These are phyloP conservation scores for Cynara cardunculus DNA, from an alignment of 129 eudicot species.

Conservation along the genomic window DNA sequence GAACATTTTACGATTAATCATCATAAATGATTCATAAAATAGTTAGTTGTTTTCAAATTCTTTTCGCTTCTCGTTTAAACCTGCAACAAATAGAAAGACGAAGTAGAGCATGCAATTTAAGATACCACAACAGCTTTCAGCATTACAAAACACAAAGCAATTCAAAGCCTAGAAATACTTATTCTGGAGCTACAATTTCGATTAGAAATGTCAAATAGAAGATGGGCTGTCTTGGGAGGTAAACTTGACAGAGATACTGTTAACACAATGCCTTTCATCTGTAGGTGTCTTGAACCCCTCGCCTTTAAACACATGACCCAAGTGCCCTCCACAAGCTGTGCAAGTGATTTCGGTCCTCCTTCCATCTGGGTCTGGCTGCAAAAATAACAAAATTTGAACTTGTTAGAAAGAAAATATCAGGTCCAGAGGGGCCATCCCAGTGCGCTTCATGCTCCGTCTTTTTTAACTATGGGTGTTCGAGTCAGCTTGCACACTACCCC, in stretches of 20 bases:
- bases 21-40: no score
- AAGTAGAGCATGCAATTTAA: neutral
- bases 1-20: no score
- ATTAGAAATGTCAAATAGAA: conserved; percentile 14
- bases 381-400: neutral
- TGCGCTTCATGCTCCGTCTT: neutral
- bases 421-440: neutral
- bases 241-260: conserved; percentile 86
- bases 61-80: no score
- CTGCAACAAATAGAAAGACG: no score
- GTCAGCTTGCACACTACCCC: neutral
- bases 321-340: conserved; percentile 95
- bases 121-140: neutral
- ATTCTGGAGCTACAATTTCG: neutral
- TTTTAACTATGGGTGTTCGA: neutral
- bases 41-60: no score
- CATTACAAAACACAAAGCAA: conserved; percentile 13
- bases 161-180: conserved; percentile 12
- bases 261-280: conserved; percentile 91
- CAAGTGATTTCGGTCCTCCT: conserved; percentile 95
- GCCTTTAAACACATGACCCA: conserved; percentile 91
- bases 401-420: neutral
- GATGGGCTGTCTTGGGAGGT: conserved; percentile 31
- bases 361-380: conserved; percentile 95
- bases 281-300: conserved; percentile 80